phyloP scores from a whole-genome alignment of 768 basidiomycete genomes.

The Kwoniella heveanensis region DNA sequence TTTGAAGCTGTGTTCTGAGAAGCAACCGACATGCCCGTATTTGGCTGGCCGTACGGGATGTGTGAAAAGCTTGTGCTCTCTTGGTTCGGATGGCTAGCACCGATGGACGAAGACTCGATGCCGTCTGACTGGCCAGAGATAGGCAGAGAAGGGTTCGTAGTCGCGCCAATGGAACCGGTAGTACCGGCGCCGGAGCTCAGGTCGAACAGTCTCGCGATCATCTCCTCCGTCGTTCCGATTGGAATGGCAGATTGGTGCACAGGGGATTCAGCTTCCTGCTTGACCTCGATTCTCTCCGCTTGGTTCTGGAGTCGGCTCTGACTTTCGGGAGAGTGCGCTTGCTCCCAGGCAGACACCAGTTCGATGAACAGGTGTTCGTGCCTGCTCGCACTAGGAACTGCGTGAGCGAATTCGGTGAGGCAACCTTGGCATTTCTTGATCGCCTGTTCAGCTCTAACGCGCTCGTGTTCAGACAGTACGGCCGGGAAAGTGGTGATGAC shows the following conservation, averaged over 20 bases:
- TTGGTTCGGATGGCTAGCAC: not conserved
- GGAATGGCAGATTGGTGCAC: not conserved
- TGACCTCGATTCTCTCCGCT: not conserved
- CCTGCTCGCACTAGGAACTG: conserved; percentile 12
- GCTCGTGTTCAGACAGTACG: conserved; percentile 17
- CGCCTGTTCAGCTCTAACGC: conserved; percentile 14
- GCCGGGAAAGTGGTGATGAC: conserved; percentile 17
- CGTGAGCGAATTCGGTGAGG: conserved; percentile 17
- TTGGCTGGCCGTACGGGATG: not conserved
- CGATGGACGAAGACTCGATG: not conserved
- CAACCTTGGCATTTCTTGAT: conserved; percentile 26
- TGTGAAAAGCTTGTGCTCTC: not conserved
- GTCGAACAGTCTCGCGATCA: conserved; percentile 19
- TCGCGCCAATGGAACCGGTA: not conserved
- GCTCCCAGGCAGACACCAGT: conserved; percentile 25
- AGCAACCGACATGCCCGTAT: not conserved
- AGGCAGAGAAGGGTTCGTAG: not conserved
- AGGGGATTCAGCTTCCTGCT: not conserved
- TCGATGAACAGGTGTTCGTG: conserved; percentile 27
- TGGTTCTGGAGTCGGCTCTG: not conserved
- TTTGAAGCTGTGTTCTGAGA: not conserved
- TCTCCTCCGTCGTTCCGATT: conserved; percentile 12
- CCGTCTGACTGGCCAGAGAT: not conserved
- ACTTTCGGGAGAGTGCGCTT: not conserved
- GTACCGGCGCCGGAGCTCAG: not conserved